A percentile compares a stretch with the other conserved stretches of the same genome.
These are phyloP conservation scores for Gymnopilus junonius DNA, from an alignment of 768 basidiomycete species.

Conservation along the genomic window DNA sequence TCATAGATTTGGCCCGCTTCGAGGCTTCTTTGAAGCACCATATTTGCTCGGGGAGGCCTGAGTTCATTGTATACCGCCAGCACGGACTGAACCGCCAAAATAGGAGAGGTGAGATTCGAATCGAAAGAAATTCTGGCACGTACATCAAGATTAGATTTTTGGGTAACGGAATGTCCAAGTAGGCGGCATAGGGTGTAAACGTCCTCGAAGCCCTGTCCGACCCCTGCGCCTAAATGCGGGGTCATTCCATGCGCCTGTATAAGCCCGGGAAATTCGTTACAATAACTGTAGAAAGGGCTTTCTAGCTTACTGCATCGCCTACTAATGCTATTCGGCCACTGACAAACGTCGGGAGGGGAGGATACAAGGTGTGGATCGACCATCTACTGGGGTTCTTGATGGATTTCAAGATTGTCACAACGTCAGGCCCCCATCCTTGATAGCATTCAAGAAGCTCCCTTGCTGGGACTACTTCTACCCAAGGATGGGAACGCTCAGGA, in stretches of 20 bases:
- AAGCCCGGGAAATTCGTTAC: background rate
- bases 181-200: conserved; percentile 49
- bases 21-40: conserved; percentile 47
- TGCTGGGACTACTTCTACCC: conserved; percentile 45
- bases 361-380: conserved; percentile 53
- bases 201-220: conserved; percentile 65
- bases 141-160: conserved; percentile 44
- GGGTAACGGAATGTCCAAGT: conserved; percentile 46
- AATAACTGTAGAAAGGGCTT: background rate
- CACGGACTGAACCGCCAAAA: conserved; percentile 38
- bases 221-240: conserved; percentile 62
- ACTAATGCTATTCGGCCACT: conserved; percentile 51
- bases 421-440: conserved; percentile 52
- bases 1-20: conserved; percentile 49
- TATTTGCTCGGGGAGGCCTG: conserved; percentile 52
- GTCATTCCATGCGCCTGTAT: conserved; percentile 59
- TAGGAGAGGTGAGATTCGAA: background rate
- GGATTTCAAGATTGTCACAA: conserved; percentile 41
- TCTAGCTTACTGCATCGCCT: conserved; percentile 52
- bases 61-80: conserved; percentile 50
- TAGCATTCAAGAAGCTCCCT: conserved; percentile 49
- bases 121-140: conserved; percentile 8
- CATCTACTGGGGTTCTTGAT: conserved; percentile 52
- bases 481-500: conserved; percentile 30
- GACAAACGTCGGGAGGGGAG: conserved; percentile 47